Evolutionary conservation across 73 alveolate species (phyloP).

Genomic region (Uronychia binucleata): DNA sequence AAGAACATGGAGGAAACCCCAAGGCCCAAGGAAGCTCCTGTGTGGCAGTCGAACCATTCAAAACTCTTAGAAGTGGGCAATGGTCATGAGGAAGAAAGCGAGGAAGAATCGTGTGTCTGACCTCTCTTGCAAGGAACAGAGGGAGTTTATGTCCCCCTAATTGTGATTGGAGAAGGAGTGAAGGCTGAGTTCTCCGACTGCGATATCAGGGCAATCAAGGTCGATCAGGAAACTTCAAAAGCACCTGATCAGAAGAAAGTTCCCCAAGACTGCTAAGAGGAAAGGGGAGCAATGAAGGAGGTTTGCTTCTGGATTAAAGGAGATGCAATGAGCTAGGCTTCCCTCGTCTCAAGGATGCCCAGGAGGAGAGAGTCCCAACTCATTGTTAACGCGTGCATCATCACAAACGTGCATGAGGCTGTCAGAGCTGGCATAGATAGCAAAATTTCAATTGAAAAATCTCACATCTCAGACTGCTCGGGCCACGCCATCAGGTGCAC

Average conservation of each 20-base stretch:
- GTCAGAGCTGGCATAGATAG: neutral
- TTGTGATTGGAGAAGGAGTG: neutral
- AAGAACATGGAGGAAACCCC: too few relatives aligned
- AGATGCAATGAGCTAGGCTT: too few relatives aligned
- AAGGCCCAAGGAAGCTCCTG: too few relatives aligned
- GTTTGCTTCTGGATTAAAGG: neutral
- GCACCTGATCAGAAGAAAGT: neutral
- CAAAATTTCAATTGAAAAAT: neutral
- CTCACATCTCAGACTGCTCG: neutral
- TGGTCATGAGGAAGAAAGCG: too few relatives aligned
- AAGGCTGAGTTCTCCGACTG: neutral
- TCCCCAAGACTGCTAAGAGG: neutral
- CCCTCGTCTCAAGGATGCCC: too few relatives aligned
- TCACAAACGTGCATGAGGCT: neutral
- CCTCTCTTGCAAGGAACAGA: too few relatives aligned
- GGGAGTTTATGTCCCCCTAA: neutral
- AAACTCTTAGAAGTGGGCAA: too few relatives aligned
- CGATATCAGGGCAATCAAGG: neutral
- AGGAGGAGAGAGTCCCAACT: neutral
- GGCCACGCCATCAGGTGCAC: neutral
- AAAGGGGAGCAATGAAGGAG: neutral
- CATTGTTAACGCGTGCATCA: neutral
- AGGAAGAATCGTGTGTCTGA: too few relatives aligned
- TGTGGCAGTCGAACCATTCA: too few relatives aligned
- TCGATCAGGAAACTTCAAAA: neutral